Evolutionary conservation across 1,284 basidiomycete species (phyloP).

Genomic region (Phlebopus sp.): DNA sequence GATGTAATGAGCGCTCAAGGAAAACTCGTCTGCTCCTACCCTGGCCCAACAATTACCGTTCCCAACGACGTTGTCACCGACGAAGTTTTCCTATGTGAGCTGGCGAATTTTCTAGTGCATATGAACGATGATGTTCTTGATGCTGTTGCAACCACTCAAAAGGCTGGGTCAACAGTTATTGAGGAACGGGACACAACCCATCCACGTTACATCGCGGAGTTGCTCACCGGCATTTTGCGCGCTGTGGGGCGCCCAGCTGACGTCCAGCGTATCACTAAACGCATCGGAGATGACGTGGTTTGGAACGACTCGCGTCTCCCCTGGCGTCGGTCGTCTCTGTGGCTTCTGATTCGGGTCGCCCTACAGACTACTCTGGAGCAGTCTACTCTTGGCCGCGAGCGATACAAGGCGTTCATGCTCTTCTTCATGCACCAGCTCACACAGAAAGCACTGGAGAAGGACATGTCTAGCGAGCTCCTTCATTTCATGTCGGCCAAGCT

Average conservation of each 20-base stretch:
- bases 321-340: constrained; percentile 39
- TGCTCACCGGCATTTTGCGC: constrained; percentile 35
- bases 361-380: constrained; percentile 40
- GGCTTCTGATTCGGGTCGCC: constrained; percentile 36
- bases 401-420: constrained; percentile 48
- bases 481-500: constrained; percentile 32
- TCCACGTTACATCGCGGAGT: constrained; percentile 35
- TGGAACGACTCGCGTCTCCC: constrained; percentile 24
- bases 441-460: constrained; percentile 10
- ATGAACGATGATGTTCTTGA: constrained; percentile 27
- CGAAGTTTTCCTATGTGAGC: constrained; percentile 18
- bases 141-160: constrained; percentile 7
- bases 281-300: constrained; percentile 34
- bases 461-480: constrained; percentile 34
- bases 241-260: constrained; percentile 22
- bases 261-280: constrained; percentile 29
- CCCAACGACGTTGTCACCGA: constrained; percentile 17
- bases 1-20: constrained; percentile 30
- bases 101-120: constrained; percentile 28
- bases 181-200: constrained; percentile 29
- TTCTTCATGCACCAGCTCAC: constrained; percentile 38
- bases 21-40: constrained; percentile 36
- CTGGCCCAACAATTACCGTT: constrained; percentile 29
- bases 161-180: constrained; percentile 15
- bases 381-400: constrained; percentile 11